phyloP scores from a whole-genome alignment of 768 basidiomycete genomes.

The Tricholoma sp. region DNA sequence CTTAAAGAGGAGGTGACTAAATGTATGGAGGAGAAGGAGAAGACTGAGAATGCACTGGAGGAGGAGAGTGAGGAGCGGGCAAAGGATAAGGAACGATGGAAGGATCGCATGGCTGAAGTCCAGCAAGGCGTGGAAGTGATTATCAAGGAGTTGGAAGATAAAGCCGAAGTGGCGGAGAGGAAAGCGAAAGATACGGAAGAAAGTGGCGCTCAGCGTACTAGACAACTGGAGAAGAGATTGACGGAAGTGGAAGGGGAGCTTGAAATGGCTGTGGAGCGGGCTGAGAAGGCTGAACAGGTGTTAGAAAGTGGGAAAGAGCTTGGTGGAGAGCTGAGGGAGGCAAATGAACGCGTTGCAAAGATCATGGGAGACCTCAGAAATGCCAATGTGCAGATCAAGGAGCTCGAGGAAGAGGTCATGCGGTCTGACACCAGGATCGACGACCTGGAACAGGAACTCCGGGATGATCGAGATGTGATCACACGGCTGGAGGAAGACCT shows the following conservation, averaged over 20 bases:
- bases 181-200: conserved; percentile 36
- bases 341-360: conserved; percentile 54
- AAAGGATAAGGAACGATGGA: conserved; percentile 67
- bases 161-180: conserved; percentile 47
- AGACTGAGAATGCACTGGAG: conserved; percentile 40
- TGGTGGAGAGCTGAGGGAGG: conserved; percentile 61
- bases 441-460: conserved; percentile 52
- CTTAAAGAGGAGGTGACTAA: conserved; percentile 45
- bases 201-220: conserved; percentile 28
- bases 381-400: conserved; percentile 53
- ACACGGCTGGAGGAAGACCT: conserved; percentile 43
- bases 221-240: conserved; percentile 43
- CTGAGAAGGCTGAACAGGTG: conserved; percentile 58
- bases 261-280: conserved; percentile 53
- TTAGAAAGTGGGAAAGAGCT: conserved; percentile 64
- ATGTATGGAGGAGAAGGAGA: conserved; percentile 41
- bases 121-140: conserved; percentile 66
- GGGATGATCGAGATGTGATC: conserved; percentile 44
- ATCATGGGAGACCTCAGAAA: conserved; percentile 56
- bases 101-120: conserved; percentile 65
- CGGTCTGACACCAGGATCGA: conserved; percentile 47
- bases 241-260: conserved; percentile 45
- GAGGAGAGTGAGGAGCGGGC: conserved; percentile 54
- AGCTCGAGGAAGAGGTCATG: conserved; percentile 58
- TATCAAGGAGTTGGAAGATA: conserved; percentile 58